Evolutionary conservation across 805 yeast species (phyloP).

Genomic region (Kodamaea laetipori): DNA sequence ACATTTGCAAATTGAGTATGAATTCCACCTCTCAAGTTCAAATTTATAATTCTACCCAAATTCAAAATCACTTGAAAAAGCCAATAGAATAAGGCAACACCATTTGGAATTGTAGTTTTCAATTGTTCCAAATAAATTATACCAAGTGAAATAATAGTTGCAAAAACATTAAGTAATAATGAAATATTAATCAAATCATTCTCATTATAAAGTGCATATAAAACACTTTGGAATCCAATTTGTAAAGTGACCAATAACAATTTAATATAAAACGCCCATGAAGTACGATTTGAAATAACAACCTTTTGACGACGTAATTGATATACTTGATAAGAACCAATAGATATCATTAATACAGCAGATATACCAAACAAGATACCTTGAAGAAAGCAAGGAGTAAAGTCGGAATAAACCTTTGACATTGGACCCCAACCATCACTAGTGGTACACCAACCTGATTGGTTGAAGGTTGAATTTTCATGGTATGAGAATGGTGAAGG

Average conservation of each 20-base stretch:
- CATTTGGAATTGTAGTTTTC: constrained; percentile 64
- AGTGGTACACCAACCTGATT: neutral
- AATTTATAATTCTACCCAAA: constrained; percentile 45
- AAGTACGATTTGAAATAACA: constrained; percentile 31
- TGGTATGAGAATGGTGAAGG: neutral
- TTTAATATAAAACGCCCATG: constrained; percentile 46
- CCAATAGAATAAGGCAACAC: constrained; percentile 77
- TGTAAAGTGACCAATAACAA: constrained; percentile 42
- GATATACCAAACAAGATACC: constrained; percentile 49
- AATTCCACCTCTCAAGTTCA: constrained; percentile 37
- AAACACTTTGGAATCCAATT: constrained; percentile 35
- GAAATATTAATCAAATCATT: constrained; percentile 27
- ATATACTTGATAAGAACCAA: constrained; percentile 42
- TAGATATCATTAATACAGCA: constrained; percentile 44
- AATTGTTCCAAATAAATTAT: constrained; percentile 74
- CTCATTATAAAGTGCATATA: constrained; percentile 18
- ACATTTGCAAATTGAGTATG: constrained; percentile 45
- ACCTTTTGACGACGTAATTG: constrained; percentile 34
- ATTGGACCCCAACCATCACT: constrained; percentile 48
- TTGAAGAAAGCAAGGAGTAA: constrained; percentile 61
- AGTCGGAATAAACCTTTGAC: constrained; percentile 48
- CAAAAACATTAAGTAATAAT: constrained; percentile 34
- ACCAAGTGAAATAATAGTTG: constrained; percentile 52
- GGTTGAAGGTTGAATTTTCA: neutral
- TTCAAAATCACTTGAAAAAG: constrained; percentile 54